These are phyloP conservation scores for Fusarium foetens DNA, from an alignment of 2,329 filamentous ascomycete genomes.

Conservation along the genomic window DNA sequence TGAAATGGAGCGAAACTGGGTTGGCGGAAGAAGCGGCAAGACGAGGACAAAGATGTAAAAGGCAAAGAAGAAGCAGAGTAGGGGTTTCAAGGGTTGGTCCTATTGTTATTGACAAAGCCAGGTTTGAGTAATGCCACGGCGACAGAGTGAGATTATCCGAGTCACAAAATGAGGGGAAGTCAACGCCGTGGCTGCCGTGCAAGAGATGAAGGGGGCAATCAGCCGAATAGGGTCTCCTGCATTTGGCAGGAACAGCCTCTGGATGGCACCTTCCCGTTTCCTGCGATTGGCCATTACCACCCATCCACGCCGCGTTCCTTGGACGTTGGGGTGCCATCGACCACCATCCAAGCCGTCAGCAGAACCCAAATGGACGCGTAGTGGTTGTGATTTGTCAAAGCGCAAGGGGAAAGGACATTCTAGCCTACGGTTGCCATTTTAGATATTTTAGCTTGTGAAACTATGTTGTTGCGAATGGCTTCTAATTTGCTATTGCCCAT, in stretches of 20 bases:
- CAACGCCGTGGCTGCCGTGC: conserved; percentile 34
- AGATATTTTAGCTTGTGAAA: not conserved
- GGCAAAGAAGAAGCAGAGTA: not conserved
- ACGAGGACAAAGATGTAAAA: not conserved
- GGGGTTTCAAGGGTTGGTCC: not conserved
- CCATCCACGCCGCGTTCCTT: conserved; percentile 25
- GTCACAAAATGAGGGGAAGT: conserved; percentile 39
- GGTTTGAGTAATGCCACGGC: conserved; percentile 30
- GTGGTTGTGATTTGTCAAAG: conserved; percentile 37
- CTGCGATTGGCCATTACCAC: conserved; percentile 32
- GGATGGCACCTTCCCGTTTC: conserved; percentile 36
- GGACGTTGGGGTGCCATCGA: conserved; percentile 17
- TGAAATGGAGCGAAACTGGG: conserved; percentile 21
- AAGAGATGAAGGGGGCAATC: conserved; percentile 36
- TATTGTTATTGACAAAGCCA: conserved; percentile 19
- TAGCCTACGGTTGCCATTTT: not conserved
- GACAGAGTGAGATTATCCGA: conserved; percentile 31
- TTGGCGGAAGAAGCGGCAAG: not conserved
- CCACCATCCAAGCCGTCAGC: conserved; percentile 30
- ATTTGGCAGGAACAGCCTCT: conserved; percentile 37
- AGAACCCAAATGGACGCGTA: conserved; percentile 23
- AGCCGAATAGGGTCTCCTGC: conserved; percentile 32
- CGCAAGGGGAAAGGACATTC: conserved; percentile 23
- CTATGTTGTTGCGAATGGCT: not conserved
- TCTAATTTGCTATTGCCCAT: not conserved